Evolutionary conservation across 768 basidiomycete species (phyloP).

Genomic region (Inosperma sp.): DNA sequence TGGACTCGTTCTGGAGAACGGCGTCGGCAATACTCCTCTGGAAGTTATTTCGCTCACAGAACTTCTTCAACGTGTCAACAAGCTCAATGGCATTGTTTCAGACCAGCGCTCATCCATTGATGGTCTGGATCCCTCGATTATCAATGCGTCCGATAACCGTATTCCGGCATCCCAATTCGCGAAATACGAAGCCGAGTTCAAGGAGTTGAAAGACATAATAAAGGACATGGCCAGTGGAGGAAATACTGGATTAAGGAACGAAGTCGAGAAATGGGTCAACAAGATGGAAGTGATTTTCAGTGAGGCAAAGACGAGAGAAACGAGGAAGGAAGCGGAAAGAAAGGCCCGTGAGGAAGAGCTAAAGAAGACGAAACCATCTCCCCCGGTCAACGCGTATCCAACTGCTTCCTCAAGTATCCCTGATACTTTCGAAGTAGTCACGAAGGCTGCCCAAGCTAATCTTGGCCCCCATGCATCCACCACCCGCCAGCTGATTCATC

Average conservation of each 20-base stretch:
- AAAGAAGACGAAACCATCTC: background rate
- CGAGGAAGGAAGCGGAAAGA: background rate
- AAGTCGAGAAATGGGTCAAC: conserved; percentile 3
- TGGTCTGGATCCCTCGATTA: background rate
- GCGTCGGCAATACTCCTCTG: conserved; percentile 41
- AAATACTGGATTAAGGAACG: background rate
- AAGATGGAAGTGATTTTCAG: background rate
- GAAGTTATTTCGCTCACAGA: conserved; percentile 34
- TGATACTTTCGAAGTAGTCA: conserved; percentile 12
- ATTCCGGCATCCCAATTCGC: background rate
- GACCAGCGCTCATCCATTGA: background rate
- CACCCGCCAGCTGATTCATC: conserved; percentile 19
- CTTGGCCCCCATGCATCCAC: background rate
- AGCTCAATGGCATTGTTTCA: background rate
- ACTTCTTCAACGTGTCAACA: conserved; percentile 20
- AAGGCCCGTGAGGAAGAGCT: background rate
- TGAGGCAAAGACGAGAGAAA: background rate
- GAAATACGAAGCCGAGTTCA: conserved; percentile 6
- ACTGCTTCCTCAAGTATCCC: background rate
- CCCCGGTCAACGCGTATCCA: background rate
- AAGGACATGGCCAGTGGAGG: conserved; percentile 4
- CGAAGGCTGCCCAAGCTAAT: conserved; percentile 7
- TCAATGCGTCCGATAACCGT: background rate
- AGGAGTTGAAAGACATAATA: conserved; percentile 1
- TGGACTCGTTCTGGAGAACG: conserved; percentile 45